These are phyloP conservation scores for Dillenia turbinata DNA, from an alignment of 164 flowering plant genomes.

Conservation along the genomic window DNA sequence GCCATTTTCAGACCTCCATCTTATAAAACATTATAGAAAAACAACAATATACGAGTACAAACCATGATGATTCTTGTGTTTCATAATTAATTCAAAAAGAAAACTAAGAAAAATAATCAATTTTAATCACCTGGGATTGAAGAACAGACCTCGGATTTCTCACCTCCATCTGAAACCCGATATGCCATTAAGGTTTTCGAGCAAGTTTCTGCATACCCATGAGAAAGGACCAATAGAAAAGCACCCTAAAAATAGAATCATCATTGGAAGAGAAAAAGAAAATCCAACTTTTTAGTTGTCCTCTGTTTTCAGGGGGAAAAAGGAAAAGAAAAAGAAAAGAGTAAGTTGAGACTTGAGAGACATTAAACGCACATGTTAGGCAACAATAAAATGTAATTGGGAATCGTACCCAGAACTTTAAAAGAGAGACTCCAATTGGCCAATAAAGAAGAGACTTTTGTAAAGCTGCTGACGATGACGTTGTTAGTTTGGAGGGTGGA, in stretches of 20 bases:
- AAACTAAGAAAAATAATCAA: no score
- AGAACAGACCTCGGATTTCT: constrained; percentile 20
- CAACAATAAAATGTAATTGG: not conserved
- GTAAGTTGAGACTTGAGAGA: not conserved
- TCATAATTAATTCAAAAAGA: no score
- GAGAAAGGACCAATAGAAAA: not conserved
- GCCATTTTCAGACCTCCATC: no score
- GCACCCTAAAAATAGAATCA: not conserved
- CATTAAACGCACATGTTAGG: constrained; percentile 16
- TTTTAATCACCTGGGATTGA: constrained; percentile 27
- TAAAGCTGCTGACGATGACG: constrained; percentile 22
- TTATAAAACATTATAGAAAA: no score
- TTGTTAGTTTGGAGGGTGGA: not conserved
- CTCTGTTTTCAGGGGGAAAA: not conserved
- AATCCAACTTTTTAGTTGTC: constrained; percentile 7
- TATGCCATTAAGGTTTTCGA: constrained; percentile 8
- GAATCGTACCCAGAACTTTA: constrained; percentile 9
- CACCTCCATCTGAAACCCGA: constrained; percentile 15
- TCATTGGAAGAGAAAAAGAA: constrained; percentile 1
- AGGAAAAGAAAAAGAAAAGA: not conserved
- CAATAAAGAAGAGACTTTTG: constrained; percentile 17
- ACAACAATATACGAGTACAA: no score
- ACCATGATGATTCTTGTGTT: no score
- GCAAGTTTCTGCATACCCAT: not conserved
- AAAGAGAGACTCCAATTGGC: constrained; percentile 1